Evolutionary conservation across 495 filamentous ascomycete genomes (phyloP), one percentile per base, ranked within the genome.

Genomic region (Podospora australis): DNA sequence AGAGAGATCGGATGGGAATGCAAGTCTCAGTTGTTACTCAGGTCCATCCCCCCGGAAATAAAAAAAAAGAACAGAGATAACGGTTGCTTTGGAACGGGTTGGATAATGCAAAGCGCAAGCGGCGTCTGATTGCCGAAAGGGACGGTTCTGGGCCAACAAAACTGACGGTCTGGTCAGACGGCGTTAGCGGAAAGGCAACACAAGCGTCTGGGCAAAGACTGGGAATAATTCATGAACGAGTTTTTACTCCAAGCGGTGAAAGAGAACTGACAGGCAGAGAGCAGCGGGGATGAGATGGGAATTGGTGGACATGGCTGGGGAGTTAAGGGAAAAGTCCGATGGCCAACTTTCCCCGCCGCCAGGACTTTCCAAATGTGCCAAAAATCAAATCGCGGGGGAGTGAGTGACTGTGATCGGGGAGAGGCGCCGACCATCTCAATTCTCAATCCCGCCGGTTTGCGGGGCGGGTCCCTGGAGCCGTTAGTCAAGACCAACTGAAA

Each of bases 151-250:
- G n/a, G n/a, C n/a, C n/a, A n/a, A n/a, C n/a, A n/a, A n/a, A n/a
- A n/a, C n/a, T n/a, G 26, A 30, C 26, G 26, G 26, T 6, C 6
- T 28, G 9, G 4, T 13, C 13, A 13, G 6, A 7, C 23, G 19
- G 22, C 22, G 21, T 25, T 30, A 20, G 28, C 26, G 10, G 32
- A 7, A 10, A 53, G 52, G 46, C 39, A 23, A 53, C 42, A 45
- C 51, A 53, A 49, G 51, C 51, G 51, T 39, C 51, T 49, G 51
- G 45, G 51, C 51, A 48, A 35, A 23, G 45, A 35, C 45, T 53
- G 51, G 50, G 17, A 53, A 49, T 46, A 46, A 25, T 36, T 46
- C 49, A 35, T 46, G 28, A 43, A 28, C n/a, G 43, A 35, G n/a
- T n/a, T 52, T 45, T 30, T 23, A 40, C 39, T 29, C 21, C 19